Conservation (phyloP, 2,329 filamentous ascomycete genomes). For the Anthostomella pinea region DNA sequence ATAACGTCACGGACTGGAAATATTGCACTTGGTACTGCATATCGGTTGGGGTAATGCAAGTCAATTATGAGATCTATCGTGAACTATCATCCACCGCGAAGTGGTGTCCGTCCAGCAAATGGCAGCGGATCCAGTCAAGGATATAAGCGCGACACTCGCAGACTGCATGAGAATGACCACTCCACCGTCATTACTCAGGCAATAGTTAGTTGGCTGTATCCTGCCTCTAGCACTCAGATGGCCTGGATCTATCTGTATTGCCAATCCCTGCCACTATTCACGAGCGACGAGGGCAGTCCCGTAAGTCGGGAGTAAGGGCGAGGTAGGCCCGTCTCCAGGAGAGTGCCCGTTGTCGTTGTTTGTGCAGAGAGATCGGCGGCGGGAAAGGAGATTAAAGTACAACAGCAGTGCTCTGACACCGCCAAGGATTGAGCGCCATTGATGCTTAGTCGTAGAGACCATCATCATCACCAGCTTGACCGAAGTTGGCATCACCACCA, state of each 20-base stretch:
- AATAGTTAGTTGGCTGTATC: conserved; percentile 9
- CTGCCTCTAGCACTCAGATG: conserved; percentile 14
- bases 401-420: conserved; percentile 21
- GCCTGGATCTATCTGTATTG: conserved; percentile 21
- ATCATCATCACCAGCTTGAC: conserved; percentile 88
- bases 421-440: conserved; percentile 19
- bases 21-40: too few species aligned
- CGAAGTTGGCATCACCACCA: conserved; percentile 61
- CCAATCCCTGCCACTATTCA: conserved; percentile 13
- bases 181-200: too few species aligned
- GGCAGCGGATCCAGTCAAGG: conserved; percentile 7
- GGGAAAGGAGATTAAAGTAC: conserved; percentile 47
- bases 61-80: conserved; percentile 33
- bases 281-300: too few species aligned
- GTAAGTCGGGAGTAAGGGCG: conserved; percentile 6
- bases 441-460: conserved; percentile 85
- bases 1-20: too few species aligned
- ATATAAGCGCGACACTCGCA: conserved; percentile 4
- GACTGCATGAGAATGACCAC: too few species aligned
- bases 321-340: conserved; percentile 1
- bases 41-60: conserved; percentile 17
- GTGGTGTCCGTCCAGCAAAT: conserved; percentile 13
- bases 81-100: conserved; percentile 18
- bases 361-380: conserved; percentile 33
- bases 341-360: conserved; percentile 20